These are phyloP conservation scores for Candida odintsovae DNA, from an alignment of 805 yeast species.

Conservation along the genomic window DNA sequence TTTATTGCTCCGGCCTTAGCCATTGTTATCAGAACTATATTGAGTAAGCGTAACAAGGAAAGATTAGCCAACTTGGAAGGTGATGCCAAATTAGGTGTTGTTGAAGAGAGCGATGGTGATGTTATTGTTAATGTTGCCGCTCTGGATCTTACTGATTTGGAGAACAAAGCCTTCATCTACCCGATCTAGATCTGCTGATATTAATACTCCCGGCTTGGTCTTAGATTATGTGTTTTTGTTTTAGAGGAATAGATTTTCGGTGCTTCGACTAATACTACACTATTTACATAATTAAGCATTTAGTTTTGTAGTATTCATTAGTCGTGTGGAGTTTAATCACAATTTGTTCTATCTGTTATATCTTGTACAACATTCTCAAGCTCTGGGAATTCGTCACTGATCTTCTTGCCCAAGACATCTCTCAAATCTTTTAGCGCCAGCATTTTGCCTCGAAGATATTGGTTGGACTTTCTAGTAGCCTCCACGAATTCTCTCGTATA, in stretches of 20 bases:
- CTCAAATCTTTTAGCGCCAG: constrained; percentile 58
- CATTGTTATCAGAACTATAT: constrained; percentile 37
- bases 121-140: constrained; percentile 34
- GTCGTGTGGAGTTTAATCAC: not conserved
- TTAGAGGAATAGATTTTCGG: not conserved
- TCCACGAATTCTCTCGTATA: constrained; percentile 96
- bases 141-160: constrained; percentile 46
- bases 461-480: constrained; percentile 85
- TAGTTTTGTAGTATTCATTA: not conserved
- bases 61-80: constrained; percentile 25
- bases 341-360: constrained; percentile 42
- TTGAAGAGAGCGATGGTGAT: constrained; percentile 27
- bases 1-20: constrained; percentile 39
- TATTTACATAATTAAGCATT: constrained; percentile 13
- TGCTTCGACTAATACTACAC: not conserved
- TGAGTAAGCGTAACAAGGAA: constrained; percentile 38
- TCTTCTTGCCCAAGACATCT: constrained; percentile 60
- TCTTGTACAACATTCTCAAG: constrained; percentile 51
- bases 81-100: constrained; percentile 23
- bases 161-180: constrained; percentile 44
- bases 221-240: not conserved
- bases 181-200: constrained; percentile 28
- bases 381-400: constrained; percentile 76
- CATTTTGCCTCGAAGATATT: constrained; percentile 81
- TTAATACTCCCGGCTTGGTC: too few relatives aligned